Percentiles rank a stretch among this genome's conserved stretches.
phyloP scores from a whole-genome alignment of 2,329 filamentous ascomycete genomes.

The Delphinella strobiligena region DNA sequence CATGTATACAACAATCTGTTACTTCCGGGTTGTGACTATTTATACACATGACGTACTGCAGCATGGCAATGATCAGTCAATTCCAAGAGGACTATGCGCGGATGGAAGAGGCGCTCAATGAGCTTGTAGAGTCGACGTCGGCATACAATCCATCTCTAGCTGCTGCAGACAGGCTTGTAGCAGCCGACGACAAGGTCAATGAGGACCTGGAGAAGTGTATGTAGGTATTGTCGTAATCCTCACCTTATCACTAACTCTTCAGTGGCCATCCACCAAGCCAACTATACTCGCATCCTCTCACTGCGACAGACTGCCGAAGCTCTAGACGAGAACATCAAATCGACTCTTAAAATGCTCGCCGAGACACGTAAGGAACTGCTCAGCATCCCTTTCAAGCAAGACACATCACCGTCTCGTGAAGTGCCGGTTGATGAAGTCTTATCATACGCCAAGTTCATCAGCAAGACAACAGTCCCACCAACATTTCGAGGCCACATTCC shows the following conservation, averaged over 20 bases:
- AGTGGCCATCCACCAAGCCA: conserved; percentile 67
- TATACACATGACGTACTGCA: too few relatives aligned
- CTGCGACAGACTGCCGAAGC: conserved; percentile 54
- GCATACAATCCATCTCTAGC: conserved; percentile 66
- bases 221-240: conserved; percentile 2
- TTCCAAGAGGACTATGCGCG: conserved; percentile 33
- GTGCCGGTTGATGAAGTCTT: conserved; percentile 64
- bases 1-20: too few relatives aligned
- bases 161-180: conserved; percentile 56
- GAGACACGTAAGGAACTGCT: conserved; percentile 62
- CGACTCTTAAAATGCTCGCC: conserved; percentile 57
- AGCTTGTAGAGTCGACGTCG: conserved; percentile 65
- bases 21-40: too few relatives aligned
- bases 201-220: conserved; percentile 54
- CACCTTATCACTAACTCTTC: neutral
- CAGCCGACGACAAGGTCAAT: conserved; percentile 57
- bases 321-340: conserved; percentile 61
- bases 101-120: conserved; percentile 42
- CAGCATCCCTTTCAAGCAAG: conserved; percentile 33
- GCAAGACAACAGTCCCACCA: conserved; percentile 64
- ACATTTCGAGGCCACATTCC: conserved; percentile 26
- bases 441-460: conserved; percentile 66
- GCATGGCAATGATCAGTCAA: conserved; percentile 27
- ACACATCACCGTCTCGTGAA: conserved; percentile 29
- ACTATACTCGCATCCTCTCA: conserved; percentile 54